Evolutionary conservation across 176 grass and related monocot genomes (phyloP).

Genomic region (Otatea glauca): DNA sequence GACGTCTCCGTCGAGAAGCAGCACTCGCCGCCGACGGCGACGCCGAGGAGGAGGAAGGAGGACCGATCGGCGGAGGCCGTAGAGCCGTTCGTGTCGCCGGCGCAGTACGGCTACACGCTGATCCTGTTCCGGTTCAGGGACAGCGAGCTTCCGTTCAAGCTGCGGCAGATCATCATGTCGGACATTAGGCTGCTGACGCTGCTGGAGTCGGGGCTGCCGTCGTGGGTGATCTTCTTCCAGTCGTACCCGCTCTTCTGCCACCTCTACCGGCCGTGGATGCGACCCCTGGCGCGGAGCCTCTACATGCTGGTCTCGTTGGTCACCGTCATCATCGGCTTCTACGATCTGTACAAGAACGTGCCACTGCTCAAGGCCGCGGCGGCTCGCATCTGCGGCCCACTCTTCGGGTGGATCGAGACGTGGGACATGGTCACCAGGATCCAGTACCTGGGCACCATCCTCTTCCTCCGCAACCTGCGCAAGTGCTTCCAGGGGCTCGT

Average conservation of each 20-base stretch:
- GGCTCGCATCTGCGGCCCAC: constrained; percentile 70
- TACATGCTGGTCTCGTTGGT: constrained; percentile 62
- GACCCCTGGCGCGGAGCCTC: constrained; percentile 59
- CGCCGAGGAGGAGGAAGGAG: background rate
- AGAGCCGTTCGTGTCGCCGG: constrained; percentile 27
- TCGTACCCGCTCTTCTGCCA: constrained; percentile 85
- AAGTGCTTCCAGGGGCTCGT: constrained; percentile 52
- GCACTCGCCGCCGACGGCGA: background rate
- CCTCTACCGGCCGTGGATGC: constrained; percentile 87
- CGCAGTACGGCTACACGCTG: constrained; percentile 65
- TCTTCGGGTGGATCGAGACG: constrained; percentile 84
- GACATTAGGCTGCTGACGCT: constrained; percentile 80
- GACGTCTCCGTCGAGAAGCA: background rate
- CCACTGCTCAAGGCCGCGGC: constrained; percentile 77
- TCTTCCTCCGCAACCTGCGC: constrained; percentile 79
- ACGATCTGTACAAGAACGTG: constrained; percentile 96
- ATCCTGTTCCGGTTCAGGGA: constrained; percentile 68
- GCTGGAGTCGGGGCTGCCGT: constrained; percentile 77
- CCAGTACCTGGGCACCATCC: constrained; percentile 88
- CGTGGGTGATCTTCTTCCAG: constrained; percentile 93
- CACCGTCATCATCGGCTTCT: constrained; percentile 90
- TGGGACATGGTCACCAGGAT: constrained; percentile 91
- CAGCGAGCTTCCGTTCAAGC: constrained; percentile 62
- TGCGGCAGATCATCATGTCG: constrained; percentile 70
- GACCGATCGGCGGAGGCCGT: background rate